phyloP scores from a whole-genome alignment of 192 early-diverging fungal species.

The Globomyces pollinis-pini region DNA sequence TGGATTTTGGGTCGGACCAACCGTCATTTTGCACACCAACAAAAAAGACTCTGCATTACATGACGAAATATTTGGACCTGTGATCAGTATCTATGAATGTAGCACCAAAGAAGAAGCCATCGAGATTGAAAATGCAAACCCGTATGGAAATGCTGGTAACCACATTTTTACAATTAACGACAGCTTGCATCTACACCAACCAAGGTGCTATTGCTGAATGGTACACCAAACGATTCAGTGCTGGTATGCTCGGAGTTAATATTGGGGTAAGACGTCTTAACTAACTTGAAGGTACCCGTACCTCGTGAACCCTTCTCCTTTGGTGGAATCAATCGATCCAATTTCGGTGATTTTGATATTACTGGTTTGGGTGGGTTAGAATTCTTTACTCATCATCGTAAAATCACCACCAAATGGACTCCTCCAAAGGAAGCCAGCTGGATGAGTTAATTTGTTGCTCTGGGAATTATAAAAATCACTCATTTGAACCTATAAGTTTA shows the following conservation, averaged over 20 bases:
- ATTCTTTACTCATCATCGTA: slow-evolving; percentile 65
- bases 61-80: slow-evolving; percentile 80
- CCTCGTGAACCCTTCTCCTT: slow-evolving; percentile 72
- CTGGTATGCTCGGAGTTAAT: slow-evolving; percentile 79
- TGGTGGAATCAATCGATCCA: slow-evolving; percentile 62
- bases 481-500: too few relatives aligned
- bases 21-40: slow-evolving; percentile 54
- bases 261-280: too few relatives aligned
- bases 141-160: slow-evolving; percentile 30
- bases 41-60: slow-evolving; percentile 55
- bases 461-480: too few relatives aligned
- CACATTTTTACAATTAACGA: neutral
- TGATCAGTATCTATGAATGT: slow-evolving; percentile 57
- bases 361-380: slow-evolving; percentile 54
- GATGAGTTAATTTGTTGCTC: slow-evolving; percentile 24
- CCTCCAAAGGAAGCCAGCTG: slow-evolving; percentile 35
- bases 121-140: slow-evolving; percentile 64
- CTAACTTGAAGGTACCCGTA: too few relatives aligned
- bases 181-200: slow-evolving; percentile 61
- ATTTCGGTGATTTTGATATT: slow-evolving; percentile 66
- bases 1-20: slow-evolving; percentile 72
- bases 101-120: slow-evolving; percentile 54
- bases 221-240: slow-evolving; percentile 59
- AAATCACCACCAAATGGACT: slow-evolving; percentile 75
- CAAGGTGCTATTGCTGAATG: slow-evolving; percentile 60